Base-by-base conservation (phyloP, 352 stramenopile species). In the Pythium oligandrum region DNA sequence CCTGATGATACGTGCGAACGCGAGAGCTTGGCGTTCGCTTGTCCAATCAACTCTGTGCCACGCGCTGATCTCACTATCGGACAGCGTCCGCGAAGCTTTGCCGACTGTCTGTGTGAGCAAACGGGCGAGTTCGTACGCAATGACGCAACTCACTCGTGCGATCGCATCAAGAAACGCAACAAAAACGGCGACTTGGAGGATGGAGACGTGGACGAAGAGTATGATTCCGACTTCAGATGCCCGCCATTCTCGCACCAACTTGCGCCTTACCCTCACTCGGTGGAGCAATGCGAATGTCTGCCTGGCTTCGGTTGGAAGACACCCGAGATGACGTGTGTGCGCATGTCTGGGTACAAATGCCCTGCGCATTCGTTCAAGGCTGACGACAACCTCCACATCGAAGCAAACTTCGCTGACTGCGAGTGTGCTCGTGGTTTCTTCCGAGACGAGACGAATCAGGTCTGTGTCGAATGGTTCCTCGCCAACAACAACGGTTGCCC, bases 251-350 rank as follows among this genome's bases (percentile, higher is more conserved):
- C 83, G 30, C 61, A 60, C 6, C 58, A 78, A 26, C 66, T 89
- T 5, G 73, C 83, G 4, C 63, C 64, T 3, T 50, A 82, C 30
- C 68, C 78, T 2, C 72, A 88, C 56, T 91, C 80, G 34, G 55
- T 91, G 4, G 71, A 81, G 56, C 83, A 93, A 50, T 93, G 83
- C 51, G 64, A 83, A 35, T 93, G 83, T 39, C 61, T 93, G n/a
- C 64, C 68, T 12, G 80, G 83, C 5, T 93, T 83, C 48, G 75
- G 68, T 26, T 91, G 78, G 78, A 85, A 88, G 55, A 65, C 74
- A 4, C 75, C 78, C 0, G 75, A 89, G 47, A 89, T 89, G 78
- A 70, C 53, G 0, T 91, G 80, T 26, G 71, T 79, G 38, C 63
- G 63, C 5, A 60, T 74, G 6, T 88, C 75, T 3, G 66, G 66